A percentile compares a stretch with the other conserved stretches of the same genome.
These are phyloP conservation scores for Ogataea pini DNA, from an alignment of 805 yeast species.

Conservation along the genomic window DNA sequence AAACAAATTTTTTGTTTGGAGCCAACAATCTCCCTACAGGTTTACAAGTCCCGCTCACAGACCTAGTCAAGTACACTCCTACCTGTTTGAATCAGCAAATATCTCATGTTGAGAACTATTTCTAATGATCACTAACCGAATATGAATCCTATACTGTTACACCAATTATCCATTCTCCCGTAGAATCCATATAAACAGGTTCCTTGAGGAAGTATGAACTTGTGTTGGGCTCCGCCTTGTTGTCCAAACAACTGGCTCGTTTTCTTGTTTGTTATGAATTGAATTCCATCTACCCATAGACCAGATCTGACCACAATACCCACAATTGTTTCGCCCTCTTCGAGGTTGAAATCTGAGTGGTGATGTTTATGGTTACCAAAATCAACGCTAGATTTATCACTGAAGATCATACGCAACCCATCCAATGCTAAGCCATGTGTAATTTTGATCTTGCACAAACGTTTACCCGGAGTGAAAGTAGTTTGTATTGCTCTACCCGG, in stretches of 20 bases:
- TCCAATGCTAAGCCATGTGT: slow-evolving; percentile 79
- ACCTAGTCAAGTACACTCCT: slow-evolving; percentile 21
- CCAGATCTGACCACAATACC: slow-evolving; percentile 73
- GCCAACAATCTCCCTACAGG: slow-evolving; percentile 29
- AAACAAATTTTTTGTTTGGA: slow-evolving; percentile 19
- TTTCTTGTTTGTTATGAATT: slow-evolving; percentile 65
- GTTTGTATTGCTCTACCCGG: slow-evolving; percentile 21
- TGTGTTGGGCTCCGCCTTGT: slow-evolving; percentile 58
- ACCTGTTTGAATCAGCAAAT: slow-evolving; percentile 10
- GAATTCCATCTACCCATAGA: slow-evolving; percentile 87
- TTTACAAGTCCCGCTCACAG: slow-evolving; percentile 28
- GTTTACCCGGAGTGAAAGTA: slow-evolving; percentile 19
- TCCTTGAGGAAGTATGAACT: slow-evolving; percentile 65
- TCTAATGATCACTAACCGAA: slow-evolving; percentile 42
- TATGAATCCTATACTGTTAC: slow-evolving; percentile 69
- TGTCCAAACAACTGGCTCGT: slow-evolving; percentile 66
- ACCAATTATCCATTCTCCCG: slow-evolving; percentile 72
- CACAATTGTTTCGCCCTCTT: slow-evolving; percentile 56
- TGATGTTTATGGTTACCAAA: slow-evolving; percentile 57
- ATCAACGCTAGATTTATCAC: slow-evolving; percentile 24
- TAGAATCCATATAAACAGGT: slow-evolving; percentile 64
- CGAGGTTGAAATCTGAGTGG: slow-evolving; percentile 57
- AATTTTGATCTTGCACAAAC: slow-evolving; percentile 55
- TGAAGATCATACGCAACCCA: slow-evolving; percentile 63
- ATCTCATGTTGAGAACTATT: not conserved